Conservation (phyloP, 495 filamentous ascomycete genomes). For the Penicillium egyptiacum region DNA sequence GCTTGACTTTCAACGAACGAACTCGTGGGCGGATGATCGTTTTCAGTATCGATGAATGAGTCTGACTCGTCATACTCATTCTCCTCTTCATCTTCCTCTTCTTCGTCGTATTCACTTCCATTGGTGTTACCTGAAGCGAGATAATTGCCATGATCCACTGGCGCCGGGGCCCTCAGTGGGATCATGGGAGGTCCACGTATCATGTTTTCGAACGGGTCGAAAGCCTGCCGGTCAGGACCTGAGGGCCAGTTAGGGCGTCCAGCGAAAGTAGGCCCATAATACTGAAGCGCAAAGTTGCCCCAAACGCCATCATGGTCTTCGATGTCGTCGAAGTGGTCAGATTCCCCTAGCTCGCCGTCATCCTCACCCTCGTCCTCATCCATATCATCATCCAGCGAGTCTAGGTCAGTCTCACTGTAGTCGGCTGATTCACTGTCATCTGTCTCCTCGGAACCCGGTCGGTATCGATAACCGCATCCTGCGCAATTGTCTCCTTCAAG, state of each 20-base stretch:
- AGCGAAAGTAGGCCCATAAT: slow-evolving; percentile 8
- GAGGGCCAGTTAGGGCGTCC: not conserved
- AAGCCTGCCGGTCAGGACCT: not conserved
- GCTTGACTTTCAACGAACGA: not conserved
- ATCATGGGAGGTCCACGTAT: not conserved
- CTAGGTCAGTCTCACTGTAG: slow-evolving; percentile 35
- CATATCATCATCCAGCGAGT: slow-evolving; percentile 28
- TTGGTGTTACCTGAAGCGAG: not conserved
- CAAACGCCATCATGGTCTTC: slow-evolving; percentile 27
- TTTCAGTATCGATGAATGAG: slow-evolving; percentile 44
- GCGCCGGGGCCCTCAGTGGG: not conserved
- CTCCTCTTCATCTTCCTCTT: slow-evolving; percentile 39
- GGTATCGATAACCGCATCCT: slow-evolving; percentile 50
- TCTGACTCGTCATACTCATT: slow-evolving; percentile 40
- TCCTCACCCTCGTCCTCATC: slow-evolving; percentile 40
- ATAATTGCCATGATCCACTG: not conserved
- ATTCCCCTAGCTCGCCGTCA: slow-evolving; percentile 36
- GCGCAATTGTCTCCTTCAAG: slow-evolving; percentile 55
- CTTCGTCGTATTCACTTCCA: slow-evolving; percentile 17
- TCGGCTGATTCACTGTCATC: slow-evolving; percentile 34
- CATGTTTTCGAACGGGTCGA: not conserved
- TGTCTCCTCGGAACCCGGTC: slow-evolving; percentile 40
- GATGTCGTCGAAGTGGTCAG: slow-evolving; percentile 34
- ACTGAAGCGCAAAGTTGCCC: slow-evolving; percentile 19
- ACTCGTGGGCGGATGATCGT: slow-evolving; percentile 9